Conservation (phyloP, 2,329 filamentous ascomycete species). For the Geosmithia putterillii region DNA sequence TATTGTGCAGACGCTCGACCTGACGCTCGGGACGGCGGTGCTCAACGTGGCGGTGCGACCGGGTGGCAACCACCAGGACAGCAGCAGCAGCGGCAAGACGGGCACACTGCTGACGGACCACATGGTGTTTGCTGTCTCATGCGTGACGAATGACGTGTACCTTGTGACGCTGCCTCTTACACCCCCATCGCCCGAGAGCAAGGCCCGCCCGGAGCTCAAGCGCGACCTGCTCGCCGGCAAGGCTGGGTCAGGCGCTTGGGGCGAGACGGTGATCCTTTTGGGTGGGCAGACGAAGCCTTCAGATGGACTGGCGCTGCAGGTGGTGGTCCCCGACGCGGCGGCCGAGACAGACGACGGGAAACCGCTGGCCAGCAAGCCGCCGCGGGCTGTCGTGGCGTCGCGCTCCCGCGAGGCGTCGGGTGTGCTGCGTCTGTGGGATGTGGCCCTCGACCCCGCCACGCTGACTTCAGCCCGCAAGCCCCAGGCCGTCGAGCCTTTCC, state of each 20-base stretch:
- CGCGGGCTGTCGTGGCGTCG: slow-evolving; percentile 44
- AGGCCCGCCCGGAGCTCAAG: slow-evolving; percentile 39
- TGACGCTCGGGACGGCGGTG: slow-evolving; percentile 44
- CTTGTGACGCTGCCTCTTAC: slow-evolving; percentile 48
- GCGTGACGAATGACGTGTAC: slow-evolving; percentile 42
- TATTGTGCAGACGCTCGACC: slow-evolving; percentile 46
- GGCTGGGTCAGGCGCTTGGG: slow-evolving; percentile 51
- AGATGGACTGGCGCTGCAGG: slow-evolving; percentile 42
- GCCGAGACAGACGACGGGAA: not conserved
- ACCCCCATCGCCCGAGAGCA: slow-evolving; percentile 48
- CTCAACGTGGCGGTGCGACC: slow-evolving; percentile 43
- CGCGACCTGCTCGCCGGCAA: slow-evolving; percentile 36
- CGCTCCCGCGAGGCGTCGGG: slow-evolving; percentile 48
- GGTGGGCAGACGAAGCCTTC: slow-evolving; percentile 39
- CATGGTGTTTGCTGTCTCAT: slow-evolving; percentile 50
- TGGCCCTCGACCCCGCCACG: slow-evolving; percentile 32
- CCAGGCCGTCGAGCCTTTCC: slow-evolving; percentile 37
- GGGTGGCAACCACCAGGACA: slow-evolving; percentile 1
- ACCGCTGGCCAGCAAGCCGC: slow-evolving; percentile 17
- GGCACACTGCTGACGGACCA: slow-evolving; percentile 40
- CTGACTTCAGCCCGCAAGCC: too few species aligned
- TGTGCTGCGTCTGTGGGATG: slow-evolving; percentile 44
- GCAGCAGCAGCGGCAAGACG: not conserved
- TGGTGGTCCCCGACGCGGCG: slow-evolving; percentile 27
- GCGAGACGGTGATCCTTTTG: slow-evolving; percentile 43